phyloP scores from a whole-genome alignment of 1,284 basidiomycete genomes.

The Marasmius fiardii region DNA sequence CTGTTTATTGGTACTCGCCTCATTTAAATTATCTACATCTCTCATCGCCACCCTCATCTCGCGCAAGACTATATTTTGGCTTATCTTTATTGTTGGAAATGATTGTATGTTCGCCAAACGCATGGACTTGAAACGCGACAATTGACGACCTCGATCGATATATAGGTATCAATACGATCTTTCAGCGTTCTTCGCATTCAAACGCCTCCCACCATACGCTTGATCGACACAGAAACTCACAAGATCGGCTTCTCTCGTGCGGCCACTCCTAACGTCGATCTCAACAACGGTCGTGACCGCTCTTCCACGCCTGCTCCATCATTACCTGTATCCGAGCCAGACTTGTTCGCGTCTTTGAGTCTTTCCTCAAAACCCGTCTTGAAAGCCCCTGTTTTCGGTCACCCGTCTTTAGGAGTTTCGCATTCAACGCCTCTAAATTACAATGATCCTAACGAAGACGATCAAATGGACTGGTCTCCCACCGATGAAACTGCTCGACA shows the following conservation, averaged over 20 bases:
- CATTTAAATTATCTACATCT: slow-evolving; percentile 36
- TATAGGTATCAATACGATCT: slow-evolving; percentile 48
- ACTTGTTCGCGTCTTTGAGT: slow-evolving; percentile 56
- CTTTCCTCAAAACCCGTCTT: slow-evolving; percentile 62
- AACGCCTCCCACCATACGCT: slow-evolving; percentile 62
- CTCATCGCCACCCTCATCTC: slow-evolving; percentile 28
- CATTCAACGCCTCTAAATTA: slow-evolving; percentile 18
- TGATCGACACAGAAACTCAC: slow-evolving; percentile 52
- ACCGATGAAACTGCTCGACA: slow-evolving; percentile 29
- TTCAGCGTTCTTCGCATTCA: slow-evolving; percentile 54
- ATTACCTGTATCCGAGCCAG: slow-evolving; percentile 40
- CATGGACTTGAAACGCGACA: slow-evolving; percentile 6
- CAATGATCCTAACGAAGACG: slow-evolving; percentile 27
- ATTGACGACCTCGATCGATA: slow-evolving; percentile 10
- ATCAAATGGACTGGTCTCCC: slow-evolving; percentile 65
- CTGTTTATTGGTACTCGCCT: slow-evolving; percentile 38
- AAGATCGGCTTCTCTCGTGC: slow-evolving; percentile 33
- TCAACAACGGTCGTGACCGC: slow-evolving; percentile 16
- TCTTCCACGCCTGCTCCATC: slow-evolving; percentile 23
- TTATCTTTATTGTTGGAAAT: slow-evolving; percentile 46
- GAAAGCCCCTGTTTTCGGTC: slow-evolving; percentile 58
- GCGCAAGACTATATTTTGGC: slow-evolving; percentile 43
- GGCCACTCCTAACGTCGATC: slow-evolving; percentile 29
- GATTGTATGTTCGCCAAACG: slow-evolving; percentile 42
- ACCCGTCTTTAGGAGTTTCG: slow-evolving; percentile 49